phyloP scores from a whole-genome alignment of 2,329 filamentous ascomycete species.

The Xylariaceae sp. region DNA sequence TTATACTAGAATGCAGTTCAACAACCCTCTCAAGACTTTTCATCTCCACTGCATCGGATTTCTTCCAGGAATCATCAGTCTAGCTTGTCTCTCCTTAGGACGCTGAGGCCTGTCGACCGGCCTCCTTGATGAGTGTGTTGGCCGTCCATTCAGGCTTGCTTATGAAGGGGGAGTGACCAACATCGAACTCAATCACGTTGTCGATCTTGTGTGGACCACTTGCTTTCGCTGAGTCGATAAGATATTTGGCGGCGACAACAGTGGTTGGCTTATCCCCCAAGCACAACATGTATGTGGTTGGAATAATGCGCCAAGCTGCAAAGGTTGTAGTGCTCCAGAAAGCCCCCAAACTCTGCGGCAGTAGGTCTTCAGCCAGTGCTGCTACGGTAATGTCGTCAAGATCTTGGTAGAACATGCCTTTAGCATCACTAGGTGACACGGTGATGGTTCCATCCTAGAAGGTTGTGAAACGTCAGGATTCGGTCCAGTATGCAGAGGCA shows the following conservation, averaged over 20 bases:
- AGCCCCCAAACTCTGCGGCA: slow-evolving; percentile 33
- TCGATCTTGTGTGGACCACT: slow-evolving; percentile 31
- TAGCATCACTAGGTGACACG: slow-evolving; percentile 31
- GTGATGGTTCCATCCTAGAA: slow-evolving; percentile 32
- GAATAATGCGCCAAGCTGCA: slow-evolving; percentile 36
- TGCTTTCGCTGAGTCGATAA: slow-evolving; percentile 30
- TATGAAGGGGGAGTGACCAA: slow-evolving; percentile 36
- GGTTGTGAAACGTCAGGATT: no score
- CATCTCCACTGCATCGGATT: no score
- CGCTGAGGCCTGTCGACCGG: no score
- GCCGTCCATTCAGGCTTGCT: slow-evolving; percentile 32
- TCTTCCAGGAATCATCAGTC: no score
- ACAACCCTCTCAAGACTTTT: no score
- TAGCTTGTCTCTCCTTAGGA: no score
- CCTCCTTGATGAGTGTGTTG: slow-evolving; percentile 28
- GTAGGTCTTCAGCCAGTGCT: slow-evolving; percentile 29
- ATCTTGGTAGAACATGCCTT: slow-evolving; percentile 38
- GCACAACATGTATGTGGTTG: slow-evolving; percentile 34
- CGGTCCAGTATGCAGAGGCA: no score
- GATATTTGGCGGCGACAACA: slow-evolving; percentile 22
- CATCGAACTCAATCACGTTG: slow-evolving; percentile 30
- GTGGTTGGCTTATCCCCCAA: slow-evolving; percentile 23
- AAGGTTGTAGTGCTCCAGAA: slow-evolving; percentile 33
- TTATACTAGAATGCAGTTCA: no score
- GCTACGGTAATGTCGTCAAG: slow-evolving; percentile 29